Conservation (phyloP, 805 yeast genomes). For the Wickerhamomyces silvicola region DNA sequence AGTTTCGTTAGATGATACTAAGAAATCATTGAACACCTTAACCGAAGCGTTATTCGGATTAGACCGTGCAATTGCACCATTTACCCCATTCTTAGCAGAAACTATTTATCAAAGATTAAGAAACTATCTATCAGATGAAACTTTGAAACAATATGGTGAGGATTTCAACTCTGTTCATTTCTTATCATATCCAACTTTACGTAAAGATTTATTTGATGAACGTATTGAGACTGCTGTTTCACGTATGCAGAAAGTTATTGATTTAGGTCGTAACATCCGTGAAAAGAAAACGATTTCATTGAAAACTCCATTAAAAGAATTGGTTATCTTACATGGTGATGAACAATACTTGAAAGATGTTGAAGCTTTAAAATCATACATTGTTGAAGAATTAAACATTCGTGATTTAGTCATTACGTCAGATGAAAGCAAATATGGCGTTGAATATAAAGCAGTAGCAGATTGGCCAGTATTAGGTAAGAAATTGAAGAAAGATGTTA, state of each 20-base stretch:
- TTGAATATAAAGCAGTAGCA: constrained; percentile 89
- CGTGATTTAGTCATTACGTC: constrained; percentile 82
- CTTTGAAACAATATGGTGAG: constrained; percentile 41
- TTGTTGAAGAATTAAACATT: constrained; percentile 86
- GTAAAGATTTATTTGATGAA: constrained; percentile 73
- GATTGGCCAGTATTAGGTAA: constrained; percentile 99
- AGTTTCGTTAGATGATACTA: constrained; percentile 76
- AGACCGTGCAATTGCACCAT: constrained; percentile 97
- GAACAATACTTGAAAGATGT: constrained; percentile 68
- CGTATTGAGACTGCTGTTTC: constrained; percentile 81
- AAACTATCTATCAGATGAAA: constrained; percentile 52
- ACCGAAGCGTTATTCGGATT: constrained; percentile 85
- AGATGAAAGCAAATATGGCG: constrained; percentile 89
- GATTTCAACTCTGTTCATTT: constrained; percentile 89
- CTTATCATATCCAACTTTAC: constrained; percentile 81
- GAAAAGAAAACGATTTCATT: constrained; percentile 91
- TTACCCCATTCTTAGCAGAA: constrained; percentile 94
- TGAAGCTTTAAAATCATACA: constrained; percentile 68
- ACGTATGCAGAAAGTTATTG: constrained; percentile 96
- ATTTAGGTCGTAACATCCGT: constrained; percentile 91
- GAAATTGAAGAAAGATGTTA: constrained; percentile 90
- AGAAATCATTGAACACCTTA: constrained; percentile 82
- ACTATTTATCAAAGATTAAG: constrained; percentile 74
- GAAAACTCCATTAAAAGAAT: constrained; percentile 87
- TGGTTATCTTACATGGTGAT: constrained; percentile 83